phyloP scores from a whole-genome alignment of 1,284 basidiomycete genomes.

The Cryptococcus sp. region DNA sequence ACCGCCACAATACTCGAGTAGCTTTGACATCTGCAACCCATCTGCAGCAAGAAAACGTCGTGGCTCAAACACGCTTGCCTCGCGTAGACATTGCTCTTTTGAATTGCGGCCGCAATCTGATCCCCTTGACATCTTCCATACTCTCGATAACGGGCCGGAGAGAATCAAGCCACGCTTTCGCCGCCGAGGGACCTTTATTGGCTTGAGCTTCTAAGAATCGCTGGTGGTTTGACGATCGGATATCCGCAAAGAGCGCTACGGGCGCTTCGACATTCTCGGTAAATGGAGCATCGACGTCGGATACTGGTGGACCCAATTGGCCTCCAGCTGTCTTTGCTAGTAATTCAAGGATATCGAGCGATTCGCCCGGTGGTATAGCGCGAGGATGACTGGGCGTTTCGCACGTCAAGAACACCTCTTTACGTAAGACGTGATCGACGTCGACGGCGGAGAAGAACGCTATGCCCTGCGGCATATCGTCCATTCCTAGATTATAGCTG shows the following conservation, averaged over 20 bases:
- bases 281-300: neutral
- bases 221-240: slow-evolving; percentile 27
- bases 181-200: slow-evolving; percentile 4
- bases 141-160: slow-evolving; percentile 16
- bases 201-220: slow-evolving; percentile 42
- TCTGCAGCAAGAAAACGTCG: too few species aligned
- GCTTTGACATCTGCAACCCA: too few species aligned
- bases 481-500: slow-evolving; percentile 90
- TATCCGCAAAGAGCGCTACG: slow-evolving; percentile 34
- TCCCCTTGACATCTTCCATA: neutral
- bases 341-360: slow-evolving; percentile 70
- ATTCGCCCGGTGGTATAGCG: slow-evolving; percentile 82
- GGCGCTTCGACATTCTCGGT: slow-evolving; percentile 23
- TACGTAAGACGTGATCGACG: slow-evolving; percentile 85
- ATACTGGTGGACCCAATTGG: slow-evolving; percentile 13
- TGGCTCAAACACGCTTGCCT: too few species aligned
- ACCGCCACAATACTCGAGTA: too few species aligned
- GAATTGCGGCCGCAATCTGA: neutral
- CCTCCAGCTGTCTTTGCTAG: slow-evolving; percentile 61
- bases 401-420: slow-evolving; percentile 95
- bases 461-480: slow-evolving; percentile 88
- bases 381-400: slow-evolving; percentile 88
- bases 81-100: neutral
- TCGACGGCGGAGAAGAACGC: slow-evolving; percentile 98
- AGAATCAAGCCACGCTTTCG: slow-evolving; percentile 32